Base-by-base conservation (phyloP, 1,284 basidiomycete species). In the Dichomitus squalens region DNA sequence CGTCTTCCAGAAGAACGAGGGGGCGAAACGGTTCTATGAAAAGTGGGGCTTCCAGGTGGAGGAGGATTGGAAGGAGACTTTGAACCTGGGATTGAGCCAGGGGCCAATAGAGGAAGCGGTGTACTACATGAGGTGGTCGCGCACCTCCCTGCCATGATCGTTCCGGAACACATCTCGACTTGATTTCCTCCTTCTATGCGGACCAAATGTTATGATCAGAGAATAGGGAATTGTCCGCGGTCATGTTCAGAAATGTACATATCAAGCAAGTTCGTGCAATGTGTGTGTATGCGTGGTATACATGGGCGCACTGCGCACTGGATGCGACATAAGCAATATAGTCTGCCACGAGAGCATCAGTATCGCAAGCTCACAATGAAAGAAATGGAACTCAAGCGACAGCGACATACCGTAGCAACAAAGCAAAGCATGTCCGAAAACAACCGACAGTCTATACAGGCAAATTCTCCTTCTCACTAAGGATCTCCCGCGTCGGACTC, bases 391-490 rank as follows among this genome's bases (percentile, higher is more conserved):
- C 4, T 3, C 35, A 36, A 11, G 20, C 11, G 12, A 33, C 2
- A 29, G 18, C 9, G 29, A 57, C 61, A 35, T 39, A 61, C 62
- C 62, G 49, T 53, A 59, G 49, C 59, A 58, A 53, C 54, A 60
- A 44, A 61, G 53, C 57, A 55, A 39, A 43, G 36, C 35, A 52
- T 27, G 39, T 23, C 55, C 20, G 23, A 59, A 21, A 55, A 33
- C 55, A 47, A 52, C 11, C 18, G 16, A 23, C 52, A 35, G 20
- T 20, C 49, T 53, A 60, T 56, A 64, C 58, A n/a, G 66, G 66
- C 20, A 69, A 39, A 41, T 69, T 73, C 61, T 71, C 69, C 68
- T 76, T 76, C 58, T 63, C 60, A 35, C 64, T 64, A 14, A 73
- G 60, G 21, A 73, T 58, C 18, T 66, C 69, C 52, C 70, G 67